These are phyloP conservation scores for Fusarium illudens DNA, from an alignment of 2,329 filamentous ascomycete species.

Conservation along the genomic window DNA sequence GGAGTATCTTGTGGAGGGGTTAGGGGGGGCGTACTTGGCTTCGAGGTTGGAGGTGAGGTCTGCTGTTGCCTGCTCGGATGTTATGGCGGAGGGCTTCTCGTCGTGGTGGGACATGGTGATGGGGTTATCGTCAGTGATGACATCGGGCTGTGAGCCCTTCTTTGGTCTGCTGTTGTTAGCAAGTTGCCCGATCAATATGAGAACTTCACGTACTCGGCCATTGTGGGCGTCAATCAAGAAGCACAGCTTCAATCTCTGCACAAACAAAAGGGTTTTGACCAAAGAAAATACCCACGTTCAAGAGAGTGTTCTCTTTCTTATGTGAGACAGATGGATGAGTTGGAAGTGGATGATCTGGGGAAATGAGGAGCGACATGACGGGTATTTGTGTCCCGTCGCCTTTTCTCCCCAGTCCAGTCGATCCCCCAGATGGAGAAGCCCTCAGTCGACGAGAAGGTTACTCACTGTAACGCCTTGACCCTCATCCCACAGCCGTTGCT, in stretches of 20 bases:
- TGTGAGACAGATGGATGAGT: slow-evolving; percentile 11
- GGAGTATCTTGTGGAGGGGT: background rate
- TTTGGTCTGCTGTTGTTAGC: slow-evolving; percentile 13
- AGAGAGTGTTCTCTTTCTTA: slow-evolving; percentile 8
- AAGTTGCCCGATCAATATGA: background rate
- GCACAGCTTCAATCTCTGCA: background rate
- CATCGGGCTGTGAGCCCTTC: slow-evolving; percentile 23
- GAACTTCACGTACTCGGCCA: slow-evolving; percentile 34
- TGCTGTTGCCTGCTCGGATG: slow-evolving; percentile 42
- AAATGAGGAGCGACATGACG: slow-evolving; percentile 8
- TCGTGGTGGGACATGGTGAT: slow-evolving; percentile 34
- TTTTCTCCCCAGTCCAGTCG: background rate
- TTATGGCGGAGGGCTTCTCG: slow-evolving; percentile 38
- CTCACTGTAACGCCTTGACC: background rate
- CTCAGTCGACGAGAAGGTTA: background rate
- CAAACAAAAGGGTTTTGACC: background rate
- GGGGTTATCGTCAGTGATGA: background rate
- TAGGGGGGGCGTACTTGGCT: slow-evolving; percentile 49
- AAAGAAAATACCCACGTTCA: background rate
- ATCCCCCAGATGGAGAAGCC: slow-evolving; percentile 1
- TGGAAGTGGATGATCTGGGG: slow-evolving; percentile 3
- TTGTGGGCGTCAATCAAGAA: slow-evolving; percentile 25
- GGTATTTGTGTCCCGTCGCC: slow-evolving; percentile 11
- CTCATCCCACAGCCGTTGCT: slow-evolving; percentile 1
- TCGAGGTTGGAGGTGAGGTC: slow-evolving; percentile 53